These are phyloP conservation scores for Barnettozyma salicaria DNA, from an alignment of 805 yeast species.

Conservation along the genomic window DNA sequence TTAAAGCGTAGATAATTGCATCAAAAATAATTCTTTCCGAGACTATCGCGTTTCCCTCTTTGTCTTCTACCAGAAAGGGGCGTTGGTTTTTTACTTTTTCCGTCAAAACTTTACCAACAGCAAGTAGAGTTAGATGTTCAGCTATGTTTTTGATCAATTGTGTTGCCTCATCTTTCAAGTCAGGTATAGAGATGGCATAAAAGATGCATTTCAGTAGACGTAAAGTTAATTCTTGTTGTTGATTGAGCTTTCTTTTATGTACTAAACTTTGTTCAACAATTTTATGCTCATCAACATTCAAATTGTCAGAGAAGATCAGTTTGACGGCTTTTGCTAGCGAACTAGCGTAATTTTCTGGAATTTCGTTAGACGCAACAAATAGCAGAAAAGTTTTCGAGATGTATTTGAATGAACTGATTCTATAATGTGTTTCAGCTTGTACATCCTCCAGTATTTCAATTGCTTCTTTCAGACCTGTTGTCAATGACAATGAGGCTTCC, in stretches of 20 bases:
- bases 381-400: constrained; percentile 60
- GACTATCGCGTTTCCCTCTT: constrained; percentile 69
- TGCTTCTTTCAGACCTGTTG: constrained; percentile 81
- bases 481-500: constrained; percentile 65
- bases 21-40: constrained; percentile 65
- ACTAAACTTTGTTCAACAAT: constrained; percentile 38
- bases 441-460: constrained; percentile 67
- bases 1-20: constrained; percentile 73
- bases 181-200: constrained; percentile 69
- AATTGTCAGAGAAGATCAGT: constrained; percentile 33
- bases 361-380: constrained; percentile 43
- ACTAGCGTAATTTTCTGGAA: constrained; percentile 36
- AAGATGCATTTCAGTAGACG: constrained; percentile 66
- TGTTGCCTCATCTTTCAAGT: constrained; percentile 62
- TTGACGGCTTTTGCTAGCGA: constrained; percentile 46
- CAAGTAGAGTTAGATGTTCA: constrained; percentile 72
- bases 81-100: constrained; percentile 63
- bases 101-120: constrained; percentile 65
- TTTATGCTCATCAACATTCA: constrained; percentile 26
- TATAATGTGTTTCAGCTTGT: constrained; percentile 49
- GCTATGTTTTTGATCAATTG: constrained; percentile 58
- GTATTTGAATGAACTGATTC: constrained; percentile 73
- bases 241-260: constrained; percentile 44
- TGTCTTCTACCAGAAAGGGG: constrained; percentile 67
- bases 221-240: constrained; percentile 60